Evolutionary conservation across 2,329 filamentous ascomycete genomes (phyloP).

Genomic region (Chlorencoelia australis): DNA sequence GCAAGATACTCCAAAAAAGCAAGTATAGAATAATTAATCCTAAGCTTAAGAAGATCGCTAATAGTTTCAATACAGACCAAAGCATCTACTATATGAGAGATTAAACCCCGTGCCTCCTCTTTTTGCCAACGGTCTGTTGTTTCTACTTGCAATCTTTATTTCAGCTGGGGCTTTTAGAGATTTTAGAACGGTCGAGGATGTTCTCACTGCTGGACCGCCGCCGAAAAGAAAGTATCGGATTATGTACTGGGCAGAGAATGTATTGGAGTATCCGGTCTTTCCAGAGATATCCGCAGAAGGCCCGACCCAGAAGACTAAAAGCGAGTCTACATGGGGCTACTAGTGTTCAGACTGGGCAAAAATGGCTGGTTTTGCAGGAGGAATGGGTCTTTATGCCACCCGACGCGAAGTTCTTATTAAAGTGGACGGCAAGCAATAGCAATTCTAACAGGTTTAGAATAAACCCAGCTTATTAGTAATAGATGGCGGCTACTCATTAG

Average conservation of each 20-base stretch:
- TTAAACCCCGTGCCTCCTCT: conserved; percentile 8
- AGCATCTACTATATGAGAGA: conserved; percentile 11
- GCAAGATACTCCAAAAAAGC: conserved; percentile 11
- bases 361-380: conserved; percentile 8
- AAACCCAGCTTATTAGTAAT: conserved; percentile 9
- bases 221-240: conserved; percentile 8
- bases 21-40: conserved; percentile 8
- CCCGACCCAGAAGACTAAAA: conserved; percentile 11
- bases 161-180: conserved; percentile 8
- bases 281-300: conserved; percentile 8
- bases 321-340: conserved; percentile 7
- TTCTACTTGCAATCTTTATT: conserved; percentile 12
- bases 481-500: conserved; percentile 10
- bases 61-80: conserved; percentile 9
- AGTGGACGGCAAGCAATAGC: conserved; percentile 7
- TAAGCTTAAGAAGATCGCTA: conserved; percentile 7
- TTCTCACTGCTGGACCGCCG: conserved; percentile 6
- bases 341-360: conserved; percentile 11
- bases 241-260: conserved; percentile 5
- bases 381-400: conserved; percentile 7
- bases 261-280: conserved; percentile 7
- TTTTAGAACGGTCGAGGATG: conserved; percentile 8
- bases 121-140: conserved; percentile 9
- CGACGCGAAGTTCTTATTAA: conserved; percentile 10
- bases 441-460: conserved; percentile 4